A percentile compares a stretch with the other conserved stretches of the same genome.
These are phyloP conservation scores for Capsella bursapastoris DNA, from an alignment of 345 rosid species.

Conservation along the genomic window DNA sequence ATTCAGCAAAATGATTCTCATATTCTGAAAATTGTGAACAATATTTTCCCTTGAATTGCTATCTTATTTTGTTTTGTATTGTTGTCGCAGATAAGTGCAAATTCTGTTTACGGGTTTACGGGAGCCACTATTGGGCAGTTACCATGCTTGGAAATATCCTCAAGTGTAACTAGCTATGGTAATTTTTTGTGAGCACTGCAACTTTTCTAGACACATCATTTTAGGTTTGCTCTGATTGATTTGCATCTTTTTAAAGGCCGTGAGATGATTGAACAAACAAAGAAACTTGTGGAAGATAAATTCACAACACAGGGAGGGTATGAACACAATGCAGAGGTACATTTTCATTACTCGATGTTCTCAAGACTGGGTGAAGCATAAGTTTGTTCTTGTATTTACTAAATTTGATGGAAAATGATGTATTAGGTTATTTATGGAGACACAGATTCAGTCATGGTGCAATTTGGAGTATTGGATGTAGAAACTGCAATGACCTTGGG, in stretches of 20 bases:
- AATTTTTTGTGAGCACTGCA: slow-evolving; percentile 39
- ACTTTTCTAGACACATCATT: slow-evolving; percentile 11
- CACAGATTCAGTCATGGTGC: slow-evolving; percentile 99
- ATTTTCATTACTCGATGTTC: slow-evolving; percentile 19
- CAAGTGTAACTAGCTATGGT: slow-evolving; percentile 99
- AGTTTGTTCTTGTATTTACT: slow-evolving; percentile 14
- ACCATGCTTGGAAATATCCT: slow-evolving; percentile 95
- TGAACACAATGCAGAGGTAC: slow-evolving; percentile 89
- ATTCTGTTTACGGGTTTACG: slow-evolving; percentile 97
- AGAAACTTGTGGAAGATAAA: slow-evolving; percentile 86
- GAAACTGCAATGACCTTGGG: slow-evolving; percentile 89
- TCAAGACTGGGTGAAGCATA: slow-evolving; percentile 23
- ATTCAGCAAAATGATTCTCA: slow-evolving; percentile 2
- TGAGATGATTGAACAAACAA: slow-evolving; percentile 97
- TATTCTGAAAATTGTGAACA: slow-evolving; percentile 7
- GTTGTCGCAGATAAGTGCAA: slow-evolving; percentile 81
- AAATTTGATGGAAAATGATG: slow-evolving; percentile 22
- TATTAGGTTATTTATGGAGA: slow-evolving; percentile 94
- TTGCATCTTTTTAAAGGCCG: slow-evolving; percentile 67
- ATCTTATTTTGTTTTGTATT: slow-evolving; percentile 16
- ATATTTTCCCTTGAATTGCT: slow-evolving; percentile 1
- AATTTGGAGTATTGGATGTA: slow-evolving; percentile 83
- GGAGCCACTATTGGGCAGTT: slow-evolving; percentile 95
- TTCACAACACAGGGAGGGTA: slow-evolving; percentile 77
- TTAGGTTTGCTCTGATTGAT: slow-evolving; percentile 38